These are phyloP conservation scores for Bidens hawaiensis DNA, from an alignment of 140 eudicot genomes.

Conservation along the genomic window DNA sequence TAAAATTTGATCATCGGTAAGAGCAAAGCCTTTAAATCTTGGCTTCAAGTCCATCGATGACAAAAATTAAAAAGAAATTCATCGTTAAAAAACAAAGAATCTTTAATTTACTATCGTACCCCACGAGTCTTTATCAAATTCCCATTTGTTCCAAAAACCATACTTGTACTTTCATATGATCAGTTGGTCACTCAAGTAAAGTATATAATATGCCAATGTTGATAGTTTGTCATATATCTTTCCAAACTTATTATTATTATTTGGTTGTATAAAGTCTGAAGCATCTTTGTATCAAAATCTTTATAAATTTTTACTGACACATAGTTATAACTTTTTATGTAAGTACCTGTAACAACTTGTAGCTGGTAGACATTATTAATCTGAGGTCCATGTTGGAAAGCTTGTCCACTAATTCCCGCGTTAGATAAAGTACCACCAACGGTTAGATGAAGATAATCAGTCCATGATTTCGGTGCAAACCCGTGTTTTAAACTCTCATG, in stretches of 20 bases:
- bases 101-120: constrained; percentile 20
- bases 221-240: constrained; percentile 30
- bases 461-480: constrained; percentile 80
- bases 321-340: constrained; percentile 11
- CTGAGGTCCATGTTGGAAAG: constrained; percentile 86
- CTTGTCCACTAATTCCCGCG: constrained; percentile 93
- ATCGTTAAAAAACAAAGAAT: too few species aligned
- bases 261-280: neutral
- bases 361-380: constrained; percentile 75
- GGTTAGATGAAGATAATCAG: constrained; percentile 87
- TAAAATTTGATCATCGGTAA: too few species aligned
- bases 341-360: constrained; percentile 82
- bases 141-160: constrained; percentile 22
- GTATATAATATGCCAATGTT: constrained; percentile 26
- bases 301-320: constrained; percentile 1
- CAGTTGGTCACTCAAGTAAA: constrained; percentile 18
- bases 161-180: constrained; percentile 27
- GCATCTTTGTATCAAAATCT: constrained; percentile 2
- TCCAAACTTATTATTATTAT: constrained; percentile 16
- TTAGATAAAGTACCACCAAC: constrained; percentile 91
- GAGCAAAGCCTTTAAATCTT: too few species aligned
- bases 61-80: too few species aligned
- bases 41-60: too few species aligned
- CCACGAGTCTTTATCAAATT: constrained; percentile 16
- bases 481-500: constrained; percentile 72